Conservation (phyloP, 371 early-diverging fungal genomes). For the Dentiscutata heterogama region DNA sequence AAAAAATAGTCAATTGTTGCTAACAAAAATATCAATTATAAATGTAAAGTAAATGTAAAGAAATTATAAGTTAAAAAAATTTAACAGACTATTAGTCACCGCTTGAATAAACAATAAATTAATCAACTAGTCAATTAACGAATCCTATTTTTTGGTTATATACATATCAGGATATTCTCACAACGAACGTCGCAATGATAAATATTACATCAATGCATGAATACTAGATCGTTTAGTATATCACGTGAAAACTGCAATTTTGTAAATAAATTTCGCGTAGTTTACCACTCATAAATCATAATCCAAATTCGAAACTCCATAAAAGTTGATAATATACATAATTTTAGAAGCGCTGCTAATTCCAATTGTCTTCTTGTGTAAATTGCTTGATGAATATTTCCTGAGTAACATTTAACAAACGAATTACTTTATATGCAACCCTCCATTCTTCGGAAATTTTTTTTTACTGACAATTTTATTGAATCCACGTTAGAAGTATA, state of each 20-base stretch:
- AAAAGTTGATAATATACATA: slow-evolving; percentile 22
- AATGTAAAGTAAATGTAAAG: too few relatives aligned
- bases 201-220: background rate
- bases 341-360: background rate
- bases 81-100: too few relatives aligned
- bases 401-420: background rate
- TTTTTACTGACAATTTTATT: background rate
- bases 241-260: slow-evolving; percentile 3
- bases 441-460: background rate
- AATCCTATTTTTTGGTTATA: background rate
- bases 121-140: too few relatives aligned
- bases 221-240: slow-evolving; percentile 3
- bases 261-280: slow-evolving; percentile 12
- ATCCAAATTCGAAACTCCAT: slow-evolving; percentile 7
- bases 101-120: too few relatives aligned
- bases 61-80: too few relatives aligned
- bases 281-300: background rate
- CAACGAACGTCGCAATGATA: slow-evolving; percentile 17
- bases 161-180: slow-evolving; percentile 14
- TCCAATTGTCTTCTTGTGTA: background rate
- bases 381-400: background rate
- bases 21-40: too few relatives aligned
- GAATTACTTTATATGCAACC: slow-evolving; percentile 10
- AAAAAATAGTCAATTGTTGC: too few relatives aligned
- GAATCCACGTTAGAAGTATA: background rate